Conservation (phyloP, 768 basidiomycete genomes). For the Suillus brevipes region DNA sequence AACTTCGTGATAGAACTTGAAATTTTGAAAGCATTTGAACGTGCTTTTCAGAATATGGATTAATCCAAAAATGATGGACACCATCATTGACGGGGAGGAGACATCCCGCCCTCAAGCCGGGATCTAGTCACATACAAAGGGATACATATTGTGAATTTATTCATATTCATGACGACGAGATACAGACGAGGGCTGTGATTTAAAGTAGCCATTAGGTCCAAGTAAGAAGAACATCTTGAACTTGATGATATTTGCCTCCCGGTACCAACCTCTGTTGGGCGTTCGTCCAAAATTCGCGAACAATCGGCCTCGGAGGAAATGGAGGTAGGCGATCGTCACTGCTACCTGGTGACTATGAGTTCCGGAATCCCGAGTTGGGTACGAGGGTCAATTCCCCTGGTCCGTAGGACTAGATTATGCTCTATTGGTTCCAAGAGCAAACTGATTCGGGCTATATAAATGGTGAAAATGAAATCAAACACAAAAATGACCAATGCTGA, state of each 20-base stretch:
- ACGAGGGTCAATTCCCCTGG: conserved; percentile 29
- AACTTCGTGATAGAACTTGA: too few species aligned
- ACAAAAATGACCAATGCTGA: conserved; percentile 10
- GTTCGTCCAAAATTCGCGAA: conserved; percentile 9
- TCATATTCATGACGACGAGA: too few species aligned
- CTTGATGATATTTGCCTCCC: conserved; percentile 21
- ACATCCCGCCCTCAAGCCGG: too few species aligned
- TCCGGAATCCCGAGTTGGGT: conserved; percentile 22
- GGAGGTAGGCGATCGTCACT: background rate
- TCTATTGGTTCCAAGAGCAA: conserved; percentile 26
- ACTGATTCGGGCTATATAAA: conserved; percentile 28
- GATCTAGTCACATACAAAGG: too few species aligned
- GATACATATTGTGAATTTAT: too few species aligned
- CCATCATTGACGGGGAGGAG: too few species aligned
- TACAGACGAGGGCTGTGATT: too few species aligned
- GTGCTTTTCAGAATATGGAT: too few species aligned
- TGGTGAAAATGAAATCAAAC: background rate
- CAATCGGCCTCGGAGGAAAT: conserved; percentile 9
- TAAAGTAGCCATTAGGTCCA: too few species aligned
- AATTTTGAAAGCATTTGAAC: too few species aligned
- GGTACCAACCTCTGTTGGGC: conserved; percentile 37
- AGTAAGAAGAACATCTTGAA: background rate
- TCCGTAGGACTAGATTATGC: conserved; percentile 27
- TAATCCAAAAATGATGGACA: too few species aligned
- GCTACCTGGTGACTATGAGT: conserved; percentile 19